These are phyloP conservation scores for Saccharomyces paradoxus DNA, from an alignment of 805 yeast species.

Conservation along the genomic window DNA sequence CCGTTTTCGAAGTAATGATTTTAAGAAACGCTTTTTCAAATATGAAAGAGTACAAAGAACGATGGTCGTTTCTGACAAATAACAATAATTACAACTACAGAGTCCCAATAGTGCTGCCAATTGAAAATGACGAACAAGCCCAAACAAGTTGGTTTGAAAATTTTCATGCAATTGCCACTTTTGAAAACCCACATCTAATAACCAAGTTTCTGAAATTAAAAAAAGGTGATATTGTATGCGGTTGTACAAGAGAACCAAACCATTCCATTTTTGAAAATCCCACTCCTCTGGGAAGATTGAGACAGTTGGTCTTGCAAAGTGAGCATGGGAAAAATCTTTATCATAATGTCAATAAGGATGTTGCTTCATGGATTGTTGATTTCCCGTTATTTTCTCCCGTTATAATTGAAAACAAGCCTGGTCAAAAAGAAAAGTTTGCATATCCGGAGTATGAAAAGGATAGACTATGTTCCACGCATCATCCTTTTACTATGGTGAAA, in stretches of 20 bases:
- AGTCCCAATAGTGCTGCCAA: conserved; percentile 49
- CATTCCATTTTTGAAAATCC: conserved; percentile 77
- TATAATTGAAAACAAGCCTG: conserved; percentile 30
- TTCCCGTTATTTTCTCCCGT: conserved; percentile 86
- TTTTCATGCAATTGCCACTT: conserved; percentile 27
- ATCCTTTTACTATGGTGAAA: conserved; percentile 93
- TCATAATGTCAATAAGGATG: conserved; percentile 25
- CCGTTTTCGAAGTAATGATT: conserved; percentile 68
- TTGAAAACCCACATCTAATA: conserved; percentile 28
- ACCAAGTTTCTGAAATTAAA: conserved; percentile 35
- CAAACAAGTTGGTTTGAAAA: conserved; percentile 37
- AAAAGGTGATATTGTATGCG: conserved; percentile 69
- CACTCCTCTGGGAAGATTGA: conserved; percentile 81
- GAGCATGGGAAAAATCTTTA: conserved; percentile 35
- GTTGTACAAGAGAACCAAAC: conserved; percentile 58
- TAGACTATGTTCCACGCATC: conserved; percentile 70
- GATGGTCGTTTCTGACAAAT: conserved; percentile 36
- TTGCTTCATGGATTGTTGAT: conserved; percentile 79
- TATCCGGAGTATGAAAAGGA: conserved; percentile 56
- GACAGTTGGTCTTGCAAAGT: conserved; percentile 60
- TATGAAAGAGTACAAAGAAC: conserved; percentile 17
- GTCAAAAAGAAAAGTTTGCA: conserved; percentile 18
- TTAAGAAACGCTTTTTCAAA: conserved; percentile 41
- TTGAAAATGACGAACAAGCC: conserved; percentile 34
- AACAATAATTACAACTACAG: conserved; percentile 43